These are phyloP conservation scores for Arthrobotrys megalospora DNA, from an alignment of 2,329 filamentous ascomycete genomes.

Conservation along the genomic window DNA sequence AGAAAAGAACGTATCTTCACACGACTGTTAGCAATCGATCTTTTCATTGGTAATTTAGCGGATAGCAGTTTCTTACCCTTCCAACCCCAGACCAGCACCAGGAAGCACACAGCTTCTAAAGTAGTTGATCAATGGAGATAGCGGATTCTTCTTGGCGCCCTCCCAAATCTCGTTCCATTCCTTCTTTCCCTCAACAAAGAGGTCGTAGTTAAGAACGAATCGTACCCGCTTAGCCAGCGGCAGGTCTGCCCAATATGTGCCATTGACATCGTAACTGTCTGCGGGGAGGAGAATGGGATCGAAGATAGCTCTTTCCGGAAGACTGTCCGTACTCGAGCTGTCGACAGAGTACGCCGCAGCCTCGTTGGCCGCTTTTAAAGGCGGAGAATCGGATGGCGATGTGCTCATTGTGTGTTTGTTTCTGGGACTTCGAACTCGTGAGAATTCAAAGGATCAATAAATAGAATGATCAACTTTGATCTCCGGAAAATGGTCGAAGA, in stretches of 20 bases:
- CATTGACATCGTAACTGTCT: constrained; percentile 85
- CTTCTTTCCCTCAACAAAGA: constrained; percentile 72
- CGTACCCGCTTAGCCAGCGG: constrained; percentile 77
- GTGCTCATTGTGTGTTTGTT: constrained; percentile 22
- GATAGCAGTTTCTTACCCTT: constrained; percentile 73
- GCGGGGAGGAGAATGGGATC: constrained; percentile 86
- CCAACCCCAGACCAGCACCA: constrained; percentile 89
- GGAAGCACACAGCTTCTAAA: constrained; percentile 92
- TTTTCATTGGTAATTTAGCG: constrained; percentile 1
- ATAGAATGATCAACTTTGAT: constrained; percentile 38
- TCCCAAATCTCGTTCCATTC: constrained; percentile 79
- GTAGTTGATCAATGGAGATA: constrained; percentile 88
- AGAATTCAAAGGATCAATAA: constrained; percentile 4
- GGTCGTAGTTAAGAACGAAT: constrained; percentile 83
- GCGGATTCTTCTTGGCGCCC: constrained; percentile 89
- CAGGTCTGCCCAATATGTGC: constrained; percentile 94
- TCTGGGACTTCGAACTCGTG: background rate
- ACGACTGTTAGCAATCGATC: constrained; percentile 27
- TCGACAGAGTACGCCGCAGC: constrained; percentile 44
- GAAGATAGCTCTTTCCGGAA: constrained; percentile 76
- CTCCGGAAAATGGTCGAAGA: constrained; percentile 3
- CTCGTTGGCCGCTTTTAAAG: constrained; percentile 46
- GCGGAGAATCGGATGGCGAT: constrained; percentile 28
- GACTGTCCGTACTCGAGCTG: constrained; percentile 63
- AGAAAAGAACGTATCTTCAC: constrained; percentile 89